Evolutionary conservation across 176 grass and related monocot species (phyloP).

Genomic region (Ensete glaucum): DNA sequence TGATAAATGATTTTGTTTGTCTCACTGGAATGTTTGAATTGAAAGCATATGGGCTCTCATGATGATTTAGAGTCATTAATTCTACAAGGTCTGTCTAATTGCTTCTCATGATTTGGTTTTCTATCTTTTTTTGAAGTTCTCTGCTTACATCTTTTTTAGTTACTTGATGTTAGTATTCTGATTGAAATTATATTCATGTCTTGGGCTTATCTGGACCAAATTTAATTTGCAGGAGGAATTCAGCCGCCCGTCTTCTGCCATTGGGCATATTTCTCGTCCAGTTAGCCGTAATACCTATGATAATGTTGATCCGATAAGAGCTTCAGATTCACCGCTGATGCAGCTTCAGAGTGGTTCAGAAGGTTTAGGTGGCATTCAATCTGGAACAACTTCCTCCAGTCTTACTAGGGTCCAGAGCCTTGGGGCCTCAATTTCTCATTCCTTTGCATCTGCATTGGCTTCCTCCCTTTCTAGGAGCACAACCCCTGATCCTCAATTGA

Average conservation of each 20-base stretch:
- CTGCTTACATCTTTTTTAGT: neutral
- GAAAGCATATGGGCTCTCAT: no score
- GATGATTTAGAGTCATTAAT: no score
- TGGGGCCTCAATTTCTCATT: constrained; percentile 62
- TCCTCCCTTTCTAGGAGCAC: constrained; percentile 58
- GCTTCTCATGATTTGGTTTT: no score
- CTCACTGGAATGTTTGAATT: no score
- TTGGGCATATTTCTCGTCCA: constrained; percentile 44
- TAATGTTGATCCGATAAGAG: constrained; percentile 30
- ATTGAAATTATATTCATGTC: neutral
- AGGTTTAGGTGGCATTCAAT: constrained; percentile 50
- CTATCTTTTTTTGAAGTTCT: neutral
- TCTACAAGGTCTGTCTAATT: no score
- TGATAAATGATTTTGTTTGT: no score
- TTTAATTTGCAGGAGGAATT: constrained; percentile 57
- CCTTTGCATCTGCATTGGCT: constrained; percentile 46
- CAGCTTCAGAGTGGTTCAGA: constrained; percentile 47
- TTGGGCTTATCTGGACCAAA: neutral
- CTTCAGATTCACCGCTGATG: constrained; percentile 34
- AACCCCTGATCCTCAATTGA: constrained; percentile 74
- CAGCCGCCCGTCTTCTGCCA: constrained; percentile 22
- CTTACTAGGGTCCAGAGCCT: constrained; percentile 78
- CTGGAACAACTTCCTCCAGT: constrained; percentile 58
- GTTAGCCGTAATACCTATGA: constrained; percentile 53
- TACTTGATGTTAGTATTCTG: constrained; percentile 2